Percentiles rank a stretch among this genome's conserved stretches.
Conservation (phyloP, 129 eudicot genomes). For the Oenanthe sinensis region DNA sequence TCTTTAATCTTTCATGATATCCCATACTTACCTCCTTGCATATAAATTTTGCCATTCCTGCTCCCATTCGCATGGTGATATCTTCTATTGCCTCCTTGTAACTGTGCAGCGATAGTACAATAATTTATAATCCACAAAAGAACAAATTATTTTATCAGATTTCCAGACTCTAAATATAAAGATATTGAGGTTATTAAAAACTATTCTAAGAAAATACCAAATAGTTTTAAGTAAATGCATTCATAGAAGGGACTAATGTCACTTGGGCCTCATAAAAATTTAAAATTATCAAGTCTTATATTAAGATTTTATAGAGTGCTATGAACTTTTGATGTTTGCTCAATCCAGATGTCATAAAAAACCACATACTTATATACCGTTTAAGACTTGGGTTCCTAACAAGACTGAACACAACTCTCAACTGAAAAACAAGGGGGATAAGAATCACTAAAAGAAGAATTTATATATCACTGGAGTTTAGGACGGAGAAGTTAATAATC, state of each 20-base stretch:
- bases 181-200: background rate
- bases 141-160: background rate
- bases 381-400: background rate
- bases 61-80: constrained; percentile 98
- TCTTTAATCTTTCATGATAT: constrained; percentile 1
- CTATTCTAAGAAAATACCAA: background rate
- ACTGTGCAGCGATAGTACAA: constrained; percentile 35
- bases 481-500: background rate
- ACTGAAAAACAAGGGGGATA: too few species aligned
- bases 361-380: background rate
- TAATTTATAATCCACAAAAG: constrained; percentile 1
- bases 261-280: constrained; percentile 1
- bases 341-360: background rate
- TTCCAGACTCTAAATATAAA: background rate
- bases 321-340: background rate
- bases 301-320: background rate
- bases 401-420: background rate
- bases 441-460: too few species aligned
- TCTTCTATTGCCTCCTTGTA: constrained; percentile 95
- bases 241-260: background rate
- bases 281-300: background rate
- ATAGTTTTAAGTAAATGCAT: background rate
- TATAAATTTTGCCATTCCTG: constrained; percentile 98
- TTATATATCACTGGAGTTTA: background rate
- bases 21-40: constrained; percentile 73